Conservation (phyloP, 805 yeast genomes). For the Schwanniomyces yamadae region DNA sequence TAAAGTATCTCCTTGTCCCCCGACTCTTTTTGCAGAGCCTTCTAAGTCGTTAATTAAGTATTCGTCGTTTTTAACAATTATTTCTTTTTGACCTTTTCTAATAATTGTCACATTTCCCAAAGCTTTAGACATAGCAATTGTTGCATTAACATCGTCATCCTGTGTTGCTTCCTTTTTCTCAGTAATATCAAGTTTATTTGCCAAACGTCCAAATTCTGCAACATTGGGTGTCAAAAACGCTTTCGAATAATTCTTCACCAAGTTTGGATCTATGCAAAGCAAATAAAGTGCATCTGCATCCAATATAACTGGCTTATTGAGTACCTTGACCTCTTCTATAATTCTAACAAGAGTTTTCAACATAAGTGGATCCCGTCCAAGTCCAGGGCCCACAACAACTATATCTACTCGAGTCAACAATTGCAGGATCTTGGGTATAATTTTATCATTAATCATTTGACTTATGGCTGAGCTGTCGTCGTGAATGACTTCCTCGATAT, state of each 20-base stretch:
- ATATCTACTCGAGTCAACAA: slow-evolving; percentile 71
- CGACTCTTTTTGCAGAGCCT: slow-evolving; percentile 81
- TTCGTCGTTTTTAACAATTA: slow-evolving; percentile 52
- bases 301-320: slow-evolving; percentile 68
- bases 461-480: slow-evolving; percentile 21
- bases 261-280: slow-evolving; percentile 54
- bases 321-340: slow-evolving; percentile 53
- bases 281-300: slow-evolving; percentile 90
- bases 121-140: slow-evolving; percentile 43
- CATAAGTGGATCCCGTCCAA: slow-evolving; percentile 80
- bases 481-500: slow-evolving; percentile 23
- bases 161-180: slow-evolving; percentile 20
- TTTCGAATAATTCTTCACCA: slow-evolving; percentile 53
- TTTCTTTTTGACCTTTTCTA: slow-evolving; percentile 70
- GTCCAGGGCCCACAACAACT: slow-evolving; percentile 89
- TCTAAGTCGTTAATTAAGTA: slow-evolving; percentile 42
- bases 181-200: slow-evolving; percentile 45
- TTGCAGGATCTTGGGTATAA: slow-evolving; percentile 54
- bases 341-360: slow-evolving; percentile 56
- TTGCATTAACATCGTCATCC: slow-evolving; percentile 25
- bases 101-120: slow-evolving; percentile 63
- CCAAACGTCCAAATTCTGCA: slow-evolving; percentile 73
- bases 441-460: slow-evolving; percentile 36
- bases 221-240: slow-evolving; percentile 88
- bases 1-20: slow-evolving; percentile 96